Evolutionary conservation across 768 basidiomycete genomes (phyloP), one percentile per base, ranked within the genome.

Genomic region (Lactifluus echinatus): DNA sequence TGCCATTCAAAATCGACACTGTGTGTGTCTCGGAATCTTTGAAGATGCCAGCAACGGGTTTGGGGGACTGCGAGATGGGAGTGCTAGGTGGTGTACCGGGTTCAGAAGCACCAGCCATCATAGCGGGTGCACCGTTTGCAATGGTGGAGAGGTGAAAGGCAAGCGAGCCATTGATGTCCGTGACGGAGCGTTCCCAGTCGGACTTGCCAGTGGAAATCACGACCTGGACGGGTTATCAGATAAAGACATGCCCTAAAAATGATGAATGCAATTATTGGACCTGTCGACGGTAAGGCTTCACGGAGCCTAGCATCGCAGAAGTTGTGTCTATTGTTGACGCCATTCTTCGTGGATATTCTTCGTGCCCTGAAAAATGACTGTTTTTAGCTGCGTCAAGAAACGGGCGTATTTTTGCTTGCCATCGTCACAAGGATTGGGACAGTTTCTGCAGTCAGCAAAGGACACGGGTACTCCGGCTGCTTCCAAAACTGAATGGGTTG

Each of bases 131-230:
- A 40, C 57, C 48, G 24, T 56, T 59, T 44, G 67, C 66, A 55
- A 64, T 59, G 47, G 60, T 43, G 51, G 52, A 56, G 64, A 85
- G 66, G 72, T 79, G 71, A 58, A 82, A 77, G 6, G 93, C 89
- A 24, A 98, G 80, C 5, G 86, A 82, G 47, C 77, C 80, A 24
- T 77, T 72, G 26, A 80, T 85, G 56, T 84, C 79, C 2, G 87
- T 86, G 57, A 97, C 82, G 42, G 93, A 84, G 40, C 76, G 76
- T 37, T 82, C 80, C 94, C 94, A 97, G 72, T 98, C 92, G 19
- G 83, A 76, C 70, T 88, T 84, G 6, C 92, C 92, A 0, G 93
- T 95, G 1, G 90, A 93, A 52, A 97, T 88, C 33, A 97, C 75
- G 33, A 95, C 77, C 86, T 93, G 17, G 15, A 17, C 8, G 31